A percentile compares a stretch with the other conserved stretches of the same genome.
These are phyloP conservation scores for Cercospora citrullina DNA, from an alignment of 2,329 filamentous ascomycete genomes.

Conservation along the genomic window DNA sequence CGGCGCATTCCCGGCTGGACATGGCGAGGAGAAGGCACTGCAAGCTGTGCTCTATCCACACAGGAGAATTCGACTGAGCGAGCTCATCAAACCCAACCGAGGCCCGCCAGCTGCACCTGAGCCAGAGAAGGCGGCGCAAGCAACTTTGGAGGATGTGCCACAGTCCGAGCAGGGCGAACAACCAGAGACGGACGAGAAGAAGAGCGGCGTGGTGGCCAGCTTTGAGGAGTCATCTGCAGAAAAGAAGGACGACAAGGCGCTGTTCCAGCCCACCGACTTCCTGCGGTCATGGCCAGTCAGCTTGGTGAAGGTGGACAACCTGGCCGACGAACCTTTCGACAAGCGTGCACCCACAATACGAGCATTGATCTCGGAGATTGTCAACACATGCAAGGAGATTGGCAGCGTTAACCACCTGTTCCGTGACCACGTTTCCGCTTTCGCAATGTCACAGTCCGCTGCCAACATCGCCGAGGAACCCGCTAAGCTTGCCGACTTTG, in stretches of 20 bases:
- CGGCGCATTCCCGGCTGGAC: conserved; percentile 81
- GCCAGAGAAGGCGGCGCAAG: conserved; percentile 55
- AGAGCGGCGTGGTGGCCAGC: conserved; percentile 93
- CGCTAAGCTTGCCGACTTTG: conserved; percentile 93
- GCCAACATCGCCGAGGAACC: conserved; percentile 95
- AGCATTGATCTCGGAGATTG: conserved; percentile 93
- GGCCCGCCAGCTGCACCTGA: conserved; percentile 53
- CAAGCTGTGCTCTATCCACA: conserved; percentile 96
- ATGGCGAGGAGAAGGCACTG: conserved; percentile 74
- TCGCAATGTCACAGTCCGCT: conserved; percentile 90
- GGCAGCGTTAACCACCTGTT: conserved; percentile 92
- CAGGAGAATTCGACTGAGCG: conserved; percentile 86
- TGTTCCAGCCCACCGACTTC: conserved; percentile 83
- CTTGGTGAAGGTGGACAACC: conserved; percentile 91
- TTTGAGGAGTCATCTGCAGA: conserved; percentile 82
- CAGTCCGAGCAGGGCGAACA: conserved; percentile 20
- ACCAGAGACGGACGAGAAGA: conserved; percentile 63
- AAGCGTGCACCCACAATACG: conserved; percentile 85
- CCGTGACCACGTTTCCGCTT: conserved; percentile 94
- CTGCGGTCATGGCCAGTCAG: conserved; percentile 88
- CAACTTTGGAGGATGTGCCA: conserved; percentile 37
- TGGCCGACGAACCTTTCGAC: conserved; percentile 84
- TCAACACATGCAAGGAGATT: conserved; percentile 98
- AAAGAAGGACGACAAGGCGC: conserved; percentile 39
- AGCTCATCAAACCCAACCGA: conserved; percentile 68